A percentile compares a stretch with the other conserved stretches of the same genome.
phyloP scores from a whole-genome alignment of 352 stramenopile genomes.

The Pythium coloratum region DNA sequence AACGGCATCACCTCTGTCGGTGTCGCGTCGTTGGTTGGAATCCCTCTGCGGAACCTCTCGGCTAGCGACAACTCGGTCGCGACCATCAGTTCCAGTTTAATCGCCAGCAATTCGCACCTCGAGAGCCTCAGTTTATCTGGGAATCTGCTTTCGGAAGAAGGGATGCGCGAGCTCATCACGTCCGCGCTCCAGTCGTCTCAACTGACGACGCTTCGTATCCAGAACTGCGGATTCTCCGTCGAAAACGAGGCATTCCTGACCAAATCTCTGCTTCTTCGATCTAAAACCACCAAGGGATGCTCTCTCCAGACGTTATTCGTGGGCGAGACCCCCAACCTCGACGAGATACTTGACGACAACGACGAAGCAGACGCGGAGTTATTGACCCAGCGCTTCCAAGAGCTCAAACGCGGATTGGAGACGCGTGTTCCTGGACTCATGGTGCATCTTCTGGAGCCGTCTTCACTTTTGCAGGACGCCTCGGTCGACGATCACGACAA shows the following conservation, averaged over 20 bases:
- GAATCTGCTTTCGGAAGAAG: constrained; percentile 42
- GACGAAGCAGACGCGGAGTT: neutral
- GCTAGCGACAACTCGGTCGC: constrained; percentile 39
- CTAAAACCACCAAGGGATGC: constrained; percentile 9
- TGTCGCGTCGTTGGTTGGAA: constrained; percentile 30
- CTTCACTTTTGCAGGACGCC: neutral
- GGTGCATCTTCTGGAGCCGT: constrained; percentile 12
- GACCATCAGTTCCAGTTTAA: constrained; percentile 26
- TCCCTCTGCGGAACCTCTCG: constrained; percentile 30
- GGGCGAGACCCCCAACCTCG: constrained; percentile 14
- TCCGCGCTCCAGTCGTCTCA: neutral
- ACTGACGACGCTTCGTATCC: constrained; percentile 36
- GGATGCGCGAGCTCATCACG: constrained; percentile 35
- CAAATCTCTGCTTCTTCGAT: constrained; percentile 12
- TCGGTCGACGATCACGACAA: neutral
- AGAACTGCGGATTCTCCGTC: constrained; percentile 32
- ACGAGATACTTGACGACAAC: constrained; percentile 18
- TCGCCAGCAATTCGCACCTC: constrained; percentile 29
- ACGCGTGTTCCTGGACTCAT: neutral
- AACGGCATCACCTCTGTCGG: constrained; percentile 46
- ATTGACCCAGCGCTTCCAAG: constrained; percentile 1
- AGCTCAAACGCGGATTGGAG: constrained; percentile 19
- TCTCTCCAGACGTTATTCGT: constrained; percentile 11
- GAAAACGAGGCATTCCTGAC: constrained; percentile 15
- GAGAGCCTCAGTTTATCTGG: constrained; percentile 31